Evolutionary conservation across 176 grass and related monocot genomes (phyloP), one percentile per base, ranked within the genome.

Genomic region (Musa schizocarpa): DNA sequence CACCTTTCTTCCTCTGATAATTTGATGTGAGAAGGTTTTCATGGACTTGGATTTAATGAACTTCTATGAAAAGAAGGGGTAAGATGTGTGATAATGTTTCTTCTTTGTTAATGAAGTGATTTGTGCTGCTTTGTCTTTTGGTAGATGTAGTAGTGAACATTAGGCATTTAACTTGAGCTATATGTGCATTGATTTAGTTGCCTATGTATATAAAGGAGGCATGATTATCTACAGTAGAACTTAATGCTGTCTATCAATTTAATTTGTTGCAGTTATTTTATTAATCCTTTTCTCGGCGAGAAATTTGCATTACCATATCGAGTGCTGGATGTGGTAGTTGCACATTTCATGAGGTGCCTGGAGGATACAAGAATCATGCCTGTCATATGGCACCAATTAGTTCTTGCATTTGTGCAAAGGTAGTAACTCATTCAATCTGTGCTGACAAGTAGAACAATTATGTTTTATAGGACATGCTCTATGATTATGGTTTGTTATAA

Each of bases 381-480:
- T 78, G 90, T 93, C 64, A 93, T 98, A 87, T 98, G 95, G 90
- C 90, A 98, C 69, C 95, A 98, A 73, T 93, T 87, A 50, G 78
- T 98, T 71, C 95, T 98, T 51, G 85, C 86, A 54, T 98, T 91
- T 77, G 90, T 98, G 52, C 90, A 98, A 91, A 93, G 88, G 95
- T 94, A 66, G 29, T 4, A 27, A 80, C 78, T 84, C 25, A 62
- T 73, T 56, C 11, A 73, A 16, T 23, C 22, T 73, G 52, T 54
- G n/a, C 5, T 73, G 21, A 54, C 21, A 13, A 54, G 4, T 73
- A 34, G 29, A 34, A 34, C 50, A 50, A 19, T 22, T 50, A 70
- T 51, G 48, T 71, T 71, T 14, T 52, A 1, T 52, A 68, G 19
- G 14, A 20, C 16, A 71, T 51, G 16, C 9, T 71, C 1, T 21